Percentiles rank a stretch among this genome's conserved stretches.
These are phyloP conservation scores for Coemansia sp. DNA, from an alignment of 192 early-diverging fungal genomes.

Conservation along the genomic window DNA sequence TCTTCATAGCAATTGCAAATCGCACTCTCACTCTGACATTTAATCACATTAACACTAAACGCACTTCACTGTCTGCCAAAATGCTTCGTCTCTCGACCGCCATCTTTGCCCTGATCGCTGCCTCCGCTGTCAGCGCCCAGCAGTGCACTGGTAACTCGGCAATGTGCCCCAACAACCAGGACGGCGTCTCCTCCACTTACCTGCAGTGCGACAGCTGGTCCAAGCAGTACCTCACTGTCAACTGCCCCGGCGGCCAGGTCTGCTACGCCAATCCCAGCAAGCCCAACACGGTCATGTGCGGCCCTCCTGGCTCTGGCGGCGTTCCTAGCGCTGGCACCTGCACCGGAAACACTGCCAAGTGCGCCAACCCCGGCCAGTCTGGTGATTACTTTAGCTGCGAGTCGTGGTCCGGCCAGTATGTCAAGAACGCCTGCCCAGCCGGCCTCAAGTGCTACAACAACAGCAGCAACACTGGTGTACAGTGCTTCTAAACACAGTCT, in stretches of 20 bases:
- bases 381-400: constrained; percentile 39
- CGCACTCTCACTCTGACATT: neutral
- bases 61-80: neutral
- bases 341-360: constrained; percentile 50
- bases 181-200: constrained; percentile 42
- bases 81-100: constrained; percentile 12
- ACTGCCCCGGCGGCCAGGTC: constrained; percentile 38
- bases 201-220: constrained; percentile 50
- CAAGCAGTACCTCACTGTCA: constrained; percentile 25
- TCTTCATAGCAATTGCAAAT: too few species aligned
- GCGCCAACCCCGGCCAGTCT: constrained; percentile 27
- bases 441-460: constrained; percentile 51
- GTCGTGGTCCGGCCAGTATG: constrained; percentile 48
- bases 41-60: neutral
- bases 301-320: constrained; percentile 39
- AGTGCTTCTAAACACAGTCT: constrained; percentile 21
- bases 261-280: constrained; percentile 47
- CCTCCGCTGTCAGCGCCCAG: constrained; percentile 13
- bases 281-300: constrained; percentile 39
- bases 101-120: constrained; percentile 7
- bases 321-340: constrained; percentile 31
- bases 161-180: constrained; percentile 43
- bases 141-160: constrained; percentile 40
- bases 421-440: constrained; percentile 26
- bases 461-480: constrained; percentile 31